These are phyloP conservation scores for Stropharia rugosoannulata DNA, from an alignment of 768 basidiomycete genomes.

Conservation along the genomic window DNA sequence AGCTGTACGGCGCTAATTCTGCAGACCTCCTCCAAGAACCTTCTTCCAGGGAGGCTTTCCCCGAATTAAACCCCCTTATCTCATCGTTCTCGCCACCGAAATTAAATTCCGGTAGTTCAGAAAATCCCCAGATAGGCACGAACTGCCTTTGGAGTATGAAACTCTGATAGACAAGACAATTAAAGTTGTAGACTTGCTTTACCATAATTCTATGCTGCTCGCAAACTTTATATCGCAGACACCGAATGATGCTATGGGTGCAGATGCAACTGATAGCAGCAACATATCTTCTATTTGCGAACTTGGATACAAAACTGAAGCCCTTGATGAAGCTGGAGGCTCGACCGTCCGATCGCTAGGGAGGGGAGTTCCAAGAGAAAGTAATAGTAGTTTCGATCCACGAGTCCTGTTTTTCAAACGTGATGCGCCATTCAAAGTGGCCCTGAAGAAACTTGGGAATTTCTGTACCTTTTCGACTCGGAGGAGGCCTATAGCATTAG, in stretches of 20 bases:
- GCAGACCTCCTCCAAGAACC: too few species aligned
- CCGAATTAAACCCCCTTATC: not conserved
- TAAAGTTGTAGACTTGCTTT: conserved; percentile 7
- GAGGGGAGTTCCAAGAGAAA: not conserved
- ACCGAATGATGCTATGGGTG: too few species aligned
- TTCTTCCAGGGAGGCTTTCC: too few species aligned
- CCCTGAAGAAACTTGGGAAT: too few species aligned
- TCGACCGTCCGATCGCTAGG: not conserved
- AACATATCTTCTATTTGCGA: not conserved
- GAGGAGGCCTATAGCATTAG: too few species aligned
- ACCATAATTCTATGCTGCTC: not conserved
- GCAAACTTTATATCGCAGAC: too few species aligned
- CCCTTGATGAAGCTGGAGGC: not conserved
- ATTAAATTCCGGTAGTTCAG: conserved; percentile 12
- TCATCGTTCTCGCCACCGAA: conserved; percentile 10
- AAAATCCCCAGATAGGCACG: not conserved
- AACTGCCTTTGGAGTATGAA: conserved; percentile 3
- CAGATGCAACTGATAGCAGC: too few species aligned
- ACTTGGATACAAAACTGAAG: not conserved
- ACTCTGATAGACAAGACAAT: conserved; percentile 9
- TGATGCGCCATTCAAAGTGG: not conserved
- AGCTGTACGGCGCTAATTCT: too few species aligned
- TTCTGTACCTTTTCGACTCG: too few species aligned
- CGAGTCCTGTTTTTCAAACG: not conserved
- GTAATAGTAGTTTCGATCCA: not conserved